Evolutionary conservation across 352 stramenopile species (phyloP), one percentile per base, ranked within the genome.

Genomic region (Pythium grandisporangium): DNA sequence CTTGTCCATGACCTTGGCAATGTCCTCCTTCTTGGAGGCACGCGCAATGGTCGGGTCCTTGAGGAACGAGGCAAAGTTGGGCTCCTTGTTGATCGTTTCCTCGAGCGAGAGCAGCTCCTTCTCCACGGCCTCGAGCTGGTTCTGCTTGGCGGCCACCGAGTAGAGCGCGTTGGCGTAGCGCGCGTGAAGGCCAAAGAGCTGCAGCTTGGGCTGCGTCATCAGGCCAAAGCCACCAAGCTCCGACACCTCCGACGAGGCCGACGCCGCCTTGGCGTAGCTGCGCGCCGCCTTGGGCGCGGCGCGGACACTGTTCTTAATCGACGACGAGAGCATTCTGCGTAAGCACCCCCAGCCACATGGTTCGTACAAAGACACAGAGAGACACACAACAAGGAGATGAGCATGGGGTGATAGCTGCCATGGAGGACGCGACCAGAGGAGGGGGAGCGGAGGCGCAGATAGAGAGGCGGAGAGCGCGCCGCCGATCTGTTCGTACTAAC

Each of bases 91-190:
- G 44, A 97, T 95, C 36, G 71, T 81, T 34, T 74, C 64, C 48
- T 86, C 63, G 45, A 93, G 72, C 20, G 45, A 65, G 61, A 97
- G 91, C 6, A 95, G 63, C 61, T 95, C 82, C 63, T 88, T 85
- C 70, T 95, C 82, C 30, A 95, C 82, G 0, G 70, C 54, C 13
- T 91, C 76, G 10, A 95, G 58, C 53, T 62, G 49, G 55, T 91
- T 84, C 55, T 85, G 66, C 65, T 89, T 89, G 53, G 87, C 93
- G 25, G 93, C 95, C 42, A 97, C 94, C 56, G 84, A 84, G 84
- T 98, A 99, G 17, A 96, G 81, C 29, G 96, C 96, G 60, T 98
- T 98, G 52, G 96, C 95, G 72, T 99, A 99, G 34, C 94, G 83
- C 37, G 95, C 94, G 59, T 94, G 84, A 33, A 98, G 63, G 23